A percentile compares a stretch with the other conserved stretches of the same genome.
phyloP scores from a whole-genome alignment of 331 rosid species.

The Ulmus americana region DNA sequence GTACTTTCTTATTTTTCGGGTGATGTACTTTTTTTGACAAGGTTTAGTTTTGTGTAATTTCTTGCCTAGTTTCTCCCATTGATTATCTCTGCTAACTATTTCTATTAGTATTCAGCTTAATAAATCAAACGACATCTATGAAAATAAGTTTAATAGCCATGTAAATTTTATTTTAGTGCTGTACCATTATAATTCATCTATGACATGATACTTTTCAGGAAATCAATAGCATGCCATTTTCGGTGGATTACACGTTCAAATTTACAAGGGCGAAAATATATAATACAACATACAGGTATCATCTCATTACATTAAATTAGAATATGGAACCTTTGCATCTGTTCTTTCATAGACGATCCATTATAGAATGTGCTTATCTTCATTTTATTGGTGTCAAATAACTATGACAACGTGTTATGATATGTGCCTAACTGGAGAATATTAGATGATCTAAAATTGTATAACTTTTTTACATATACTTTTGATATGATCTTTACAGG shows the following conservation, averaged over 20 bases:
- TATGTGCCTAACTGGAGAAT: conserved; percentile 19
- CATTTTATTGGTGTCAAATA: neutral
- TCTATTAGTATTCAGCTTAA: too few relatives aligned
- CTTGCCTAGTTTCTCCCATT: too few relatives aligned
- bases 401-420: neutral
- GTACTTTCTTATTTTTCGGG: too few relatives aligned
- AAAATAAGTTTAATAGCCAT: too few relatives aligned
- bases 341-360: neutral
- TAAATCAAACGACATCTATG: too few relatives aligned
- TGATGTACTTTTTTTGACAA: too few relatives aligned
- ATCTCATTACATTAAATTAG: neutral
- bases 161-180: neutral
- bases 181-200: conserved; percentile 7
- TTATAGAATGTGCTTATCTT: neutral
- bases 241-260: conserved; percentile 40
- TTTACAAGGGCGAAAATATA: conserved; percentile 24
- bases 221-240: conserved; percentile 31
- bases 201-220: conserved; percentile 41
- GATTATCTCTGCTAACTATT: too few relatives aligned
- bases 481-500: conserved; percentile 39
- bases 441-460: neutral
- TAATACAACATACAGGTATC: conserved; percentile 38
- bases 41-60: too few relatives aligned
- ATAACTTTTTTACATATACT: neutral
- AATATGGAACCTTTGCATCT: neutral